These are phyloP conservation scores for Biancaea sappan DNA, from an alignment of 306 rosid genomes.

Conservation along the genomic window DNA sequence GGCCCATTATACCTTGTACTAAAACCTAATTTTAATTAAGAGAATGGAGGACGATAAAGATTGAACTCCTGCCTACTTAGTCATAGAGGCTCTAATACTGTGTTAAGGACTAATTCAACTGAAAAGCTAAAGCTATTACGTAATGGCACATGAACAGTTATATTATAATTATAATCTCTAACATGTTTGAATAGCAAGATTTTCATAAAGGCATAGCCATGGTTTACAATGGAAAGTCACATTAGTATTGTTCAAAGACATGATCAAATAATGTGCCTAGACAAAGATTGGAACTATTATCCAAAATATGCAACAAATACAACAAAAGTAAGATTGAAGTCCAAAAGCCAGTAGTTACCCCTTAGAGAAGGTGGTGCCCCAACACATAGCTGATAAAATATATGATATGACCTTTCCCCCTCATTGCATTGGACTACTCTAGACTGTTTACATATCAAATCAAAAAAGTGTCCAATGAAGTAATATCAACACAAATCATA, in stretches of 20 bases:
- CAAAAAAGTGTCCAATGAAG: slow-evolving; percentile 30
- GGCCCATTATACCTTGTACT: no score
- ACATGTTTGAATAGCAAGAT: not conserved
- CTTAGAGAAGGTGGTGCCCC: slow-evolving; percentile 84
- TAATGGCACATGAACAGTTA: no score
- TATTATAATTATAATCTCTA: no score
- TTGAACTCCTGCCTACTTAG: no score
- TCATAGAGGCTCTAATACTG: no score
- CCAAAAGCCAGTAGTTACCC: slow-evolving; percentile 49
- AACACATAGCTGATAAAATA: slow-evolving; percentile 97
- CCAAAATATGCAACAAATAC: slow-evolving; percentile 29
- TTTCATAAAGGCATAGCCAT: slow-evolving; percentile 2
- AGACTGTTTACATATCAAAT: slow-evolving; percentile 62
- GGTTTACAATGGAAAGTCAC: not conserved
- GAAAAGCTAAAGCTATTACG: no score
- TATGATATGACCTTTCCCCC: slow-evolving; percentile 98
- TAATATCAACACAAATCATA: slow-evolving; percentile 28
- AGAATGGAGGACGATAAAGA: no score
- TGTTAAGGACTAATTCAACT: no score
- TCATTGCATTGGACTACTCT: slow-evolving; percentile 98
- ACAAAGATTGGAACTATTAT: slow-evolving; percentile 9
- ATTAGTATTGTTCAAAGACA: slow-evolving; percentile 10
- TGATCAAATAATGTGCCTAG: slow-evolving; percentile 21
- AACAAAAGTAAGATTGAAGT: slow-evolving; percentile 17
- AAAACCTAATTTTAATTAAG: no score